Evolutionary conservation across 805 yeast genomes (phyloP).

Genomic region (Cyberlindnera euphorbiiphila): DNA sequence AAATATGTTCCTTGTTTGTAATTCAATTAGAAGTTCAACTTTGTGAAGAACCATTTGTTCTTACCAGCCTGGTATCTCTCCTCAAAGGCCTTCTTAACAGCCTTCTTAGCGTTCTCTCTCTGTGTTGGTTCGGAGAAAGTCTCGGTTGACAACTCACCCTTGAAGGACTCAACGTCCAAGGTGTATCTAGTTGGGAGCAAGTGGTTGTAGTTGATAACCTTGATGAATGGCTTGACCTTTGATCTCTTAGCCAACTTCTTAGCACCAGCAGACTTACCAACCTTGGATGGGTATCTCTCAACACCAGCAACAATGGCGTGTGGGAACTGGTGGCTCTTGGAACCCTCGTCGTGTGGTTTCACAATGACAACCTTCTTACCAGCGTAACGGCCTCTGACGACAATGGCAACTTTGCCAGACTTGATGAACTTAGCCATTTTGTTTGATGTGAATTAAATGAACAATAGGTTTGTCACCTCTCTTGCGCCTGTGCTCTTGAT

Average conservation of each 20-base stretch:
- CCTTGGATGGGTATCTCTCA: constrained; percentile 97
- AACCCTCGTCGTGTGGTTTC: constrained; percentile 97
- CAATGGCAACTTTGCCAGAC: constrained; percentile 91
- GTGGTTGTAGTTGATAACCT: constrained; percentile 98
- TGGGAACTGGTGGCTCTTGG: constrained; percentile 97
- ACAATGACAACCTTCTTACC: constrained; percentile 99
- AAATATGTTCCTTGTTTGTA: constrained; percentile 1
- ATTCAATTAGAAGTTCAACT: constrained; percentile 75
- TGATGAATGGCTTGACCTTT: constrained; percentile 97
- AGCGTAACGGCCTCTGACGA: constrained; percentile 85
- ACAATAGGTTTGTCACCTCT: constrained; percentile 13
- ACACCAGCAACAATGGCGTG: constrained; percentile 99
- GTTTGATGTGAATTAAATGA: constrained; percentile 13
- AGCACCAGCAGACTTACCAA: constrained; percentile 89
- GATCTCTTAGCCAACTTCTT: constrained; percentile 97
- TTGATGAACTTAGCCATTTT: constrained; percentile 98
- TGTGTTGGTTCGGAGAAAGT: constrained; percentile 95
- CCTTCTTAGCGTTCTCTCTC: constrained; percentile 98
- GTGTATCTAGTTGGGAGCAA: constrained; percentile 99
- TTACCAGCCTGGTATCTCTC: constrained; percentile 99
- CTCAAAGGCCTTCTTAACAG: constrained; percentile 97
- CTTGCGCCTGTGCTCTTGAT: neutral
- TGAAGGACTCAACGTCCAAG: constrained; percentile 92
- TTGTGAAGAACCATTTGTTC: constrained; percentile 99
- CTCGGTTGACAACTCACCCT: constrained; percentile 85